Conservation (phyloP, 371 early-diverging fungal genomes). For the Syncephalastrum sp. region DNA sequence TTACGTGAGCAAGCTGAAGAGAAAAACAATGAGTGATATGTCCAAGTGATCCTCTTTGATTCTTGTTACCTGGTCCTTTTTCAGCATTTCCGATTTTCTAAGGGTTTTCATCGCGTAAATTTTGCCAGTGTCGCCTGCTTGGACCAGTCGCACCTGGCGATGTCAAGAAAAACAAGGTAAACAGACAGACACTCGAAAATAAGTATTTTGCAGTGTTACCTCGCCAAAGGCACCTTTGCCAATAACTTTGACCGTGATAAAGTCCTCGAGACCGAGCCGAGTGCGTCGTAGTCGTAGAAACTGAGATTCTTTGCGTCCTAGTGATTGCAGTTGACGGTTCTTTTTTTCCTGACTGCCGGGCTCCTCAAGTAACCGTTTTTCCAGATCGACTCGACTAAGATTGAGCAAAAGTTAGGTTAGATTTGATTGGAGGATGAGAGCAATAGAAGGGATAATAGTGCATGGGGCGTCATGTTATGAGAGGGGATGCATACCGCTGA, state of each 20-base stretch:
- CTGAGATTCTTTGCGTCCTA: constrained; percentile 92
- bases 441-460: neutral
- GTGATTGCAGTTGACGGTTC: constrained; percentile 71
- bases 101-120: constrained; percentile 98
- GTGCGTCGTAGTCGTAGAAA: constrained; percentile 91
- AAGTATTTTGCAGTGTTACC: constrained; percentile 36
- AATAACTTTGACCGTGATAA: constrained; percentile 96
- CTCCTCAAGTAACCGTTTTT: constrained; percentile 72
- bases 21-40: neutral
- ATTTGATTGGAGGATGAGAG: neutral
- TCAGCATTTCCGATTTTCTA: constrained; percentile 95
- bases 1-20: constrained; percentile 86
- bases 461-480: too few relatives aligned
- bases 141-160: constrained; percentile 84
- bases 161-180: neutral
- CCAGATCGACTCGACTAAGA: constrained; percentile 75
- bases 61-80: constrained; percentile 84
- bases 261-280: constrained; percentile 92
- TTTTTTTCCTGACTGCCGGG: constrained; percentile 86
- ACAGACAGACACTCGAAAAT: neutral
- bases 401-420: neutral
- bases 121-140: constrained; percentile 94
- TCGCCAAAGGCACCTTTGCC: constrained; percentile 99
- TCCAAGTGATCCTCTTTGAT: neutral
- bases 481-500: constrained; percentile 53